Percentiles rank a stretch among this genome's conserved stretches.
Conservation (phyloP, 495 filamentous ascomycete species). For the Tetracladium setigerum region DNA sequence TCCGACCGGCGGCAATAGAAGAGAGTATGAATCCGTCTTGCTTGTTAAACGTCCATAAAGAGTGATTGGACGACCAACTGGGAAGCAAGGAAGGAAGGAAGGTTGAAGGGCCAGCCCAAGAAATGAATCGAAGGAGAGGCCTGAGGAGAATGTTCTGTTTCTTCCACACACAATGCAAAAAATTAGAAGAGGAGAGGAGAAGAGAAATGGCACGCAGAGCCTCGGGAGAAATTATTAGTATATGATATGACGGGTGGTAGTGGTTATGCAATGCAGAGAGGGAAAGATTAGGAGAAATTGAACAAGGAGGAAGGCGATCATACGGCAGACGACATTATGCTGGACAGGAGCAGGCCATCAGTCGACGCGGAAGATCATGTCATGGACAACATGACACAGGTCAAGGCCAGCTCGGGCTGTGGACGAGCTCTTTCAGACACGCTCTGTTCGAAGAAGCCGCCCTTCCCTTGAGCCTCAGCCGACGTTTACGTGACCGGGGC, state of each 20-base stretch:
- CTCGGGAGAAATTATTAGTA: slow-evolving; percentile 2
- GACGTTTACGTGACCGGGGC: slow-evolving; percentile 2
- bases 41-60: slow-evolving; percentile 11
- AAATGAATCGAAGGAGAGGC: slow-evolving; percentile 16
- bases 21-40: slow-evolving; percentile 7
- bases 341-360: slow-evolving; percentile 13
- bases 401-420: slow-evolving; percentile 2
- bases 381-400: slow-evolving; percentile 7
- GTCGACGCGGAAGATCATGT: slow-evolving; percentile 8
- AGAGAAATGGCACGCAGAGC: slow-evolving; percentile 4
- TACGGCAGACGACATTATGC: slow-evolving; percentile 8
- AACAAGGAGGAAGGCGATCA: not conserved
- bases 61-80: slow-evolving; percentile 9
- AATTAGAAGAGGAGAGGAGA: slow-evolving; percentile 13
- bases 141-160: slow-evolving; percentile 26
- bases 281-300: slow-evolving; percentile 3
- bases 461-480: not conserved
- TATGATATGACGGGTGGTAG: no score
- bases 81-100: slow-evolving; percentile 16
- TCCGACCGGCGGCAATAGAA: slow-evolving; percentile 1
- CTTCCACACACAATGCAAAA: slow-evolving; percentile 5
- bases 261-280: no score
- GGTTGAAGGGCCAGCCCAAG: slow-evolving; percentile 23
- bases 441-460: slow-evolving; percentile 3
- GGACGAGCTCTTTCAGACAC: slow-evolving; percentile 7